phyloP scores from a whole-genome alignment of 306 rosid species.

The Prunus mongolica region DNA sequence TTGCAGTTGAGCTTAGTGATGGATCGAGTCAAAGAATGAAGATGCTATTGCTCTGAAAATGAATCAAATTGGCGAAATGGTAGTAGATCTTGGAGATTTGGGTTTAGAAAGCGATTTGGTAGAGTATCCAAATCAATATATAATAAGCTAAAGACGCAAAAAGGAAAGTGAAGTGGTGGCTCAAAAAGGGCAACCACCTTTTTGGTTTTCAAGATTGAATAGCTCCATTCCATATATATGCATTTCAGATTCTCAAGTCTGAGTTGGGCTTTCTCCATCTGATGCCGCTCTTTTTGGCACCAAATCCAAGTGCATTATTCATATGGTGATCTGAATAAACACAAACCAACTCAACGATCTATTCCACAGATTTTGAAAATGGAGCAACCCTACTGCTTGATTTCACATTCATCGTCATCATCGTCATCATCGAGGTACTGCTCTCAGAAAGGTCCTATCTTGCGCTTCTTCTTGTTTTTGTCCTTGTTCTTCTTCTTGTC shows the following conservation, averaged over 20 bases:
- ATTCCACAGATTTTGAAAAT: background rate
- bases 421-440: background rate
- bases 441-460: background rate
- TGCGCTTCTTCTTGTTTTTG: background rate
- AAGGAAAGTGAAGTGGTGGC: background rate
- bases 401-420: background rate
- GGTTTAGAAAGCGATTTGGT: background rate
- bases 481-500: slow-evolving; percentile 20
- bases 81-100: slow-evolving; percentile 11
- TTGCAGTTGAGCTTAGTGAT: background rate
- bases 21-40: background rate
- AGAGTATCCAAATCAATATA: background rate
- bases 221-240: background rate
- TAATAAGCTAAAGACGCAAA: background rate
- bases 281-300: background rate
- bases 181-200: background rate
- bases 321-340: background rate
- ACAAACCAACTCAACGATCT: background rate
- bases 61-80: background rate
- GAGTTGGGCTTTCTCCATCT: background rate
- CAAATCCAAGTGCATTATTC: background rate
- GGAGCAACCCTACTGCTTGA: background rate
- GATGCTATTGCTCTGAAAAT: background rate
- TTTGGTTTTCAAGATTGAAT: background rate
- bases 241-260: background rate